Conservation (phyloP, 257 asterid genomes). For the Lycium barbarum region DNA sequence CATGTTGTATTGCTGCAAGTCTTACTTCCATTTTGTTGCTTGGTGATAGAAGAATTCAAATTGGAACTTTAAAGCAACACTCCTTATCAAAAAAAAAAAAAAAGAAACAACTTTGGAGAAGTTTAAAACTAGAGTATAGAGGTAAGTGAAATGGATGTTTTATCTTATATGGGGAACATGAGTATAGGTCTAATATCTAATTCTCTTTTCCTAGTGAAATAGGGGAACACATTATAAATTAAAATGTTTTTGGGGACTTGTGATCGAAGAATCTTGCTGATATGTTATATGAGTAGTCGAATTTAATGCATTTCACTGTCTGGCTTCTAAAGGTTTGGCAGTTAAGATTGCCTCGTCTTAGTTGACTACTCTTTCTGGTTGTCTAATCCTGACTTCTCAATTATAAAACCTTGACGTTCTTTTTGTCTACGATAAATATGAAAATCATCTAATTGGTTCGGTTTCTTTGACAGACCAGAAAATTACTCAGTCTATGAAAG, state of each 20-base stretch:
- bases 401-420: neutral
- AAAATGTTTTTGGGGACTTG: no score
- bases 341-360: neutral
- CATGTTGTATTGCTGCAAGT: neutral
- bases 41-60: constrained; percentile 74
- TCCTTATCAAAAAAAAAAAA: no score
- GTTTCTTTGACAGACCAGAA: no score
- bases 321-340: neutral
- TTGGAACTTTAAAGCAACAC: constrained; percentile 53
- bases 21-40: neutral
- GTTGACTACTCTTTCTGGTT: neutral
- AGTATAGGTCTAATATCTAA: no score
- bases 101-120: neutral
- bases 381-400: neutral
- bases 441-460: neutral
- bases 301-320: neutral
- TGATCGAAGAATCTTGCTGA: neutral
- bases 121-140: neutral
- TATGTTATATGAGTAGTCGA: neutral
- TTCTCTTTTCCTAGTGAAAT: neutral
- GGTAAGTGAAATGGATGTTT: neutral
- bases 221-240: neutral
- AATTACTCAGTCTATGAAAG: no score
- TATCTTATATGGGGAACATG: neutral
- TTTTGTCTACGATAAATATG: neutral